Evolutionary conservation across 495 filamentous ascomycete genomes (phyloP), one percentile per base, ranked within the genome.

Genomic region (Aspergillus saccharolyticus): DNA sequence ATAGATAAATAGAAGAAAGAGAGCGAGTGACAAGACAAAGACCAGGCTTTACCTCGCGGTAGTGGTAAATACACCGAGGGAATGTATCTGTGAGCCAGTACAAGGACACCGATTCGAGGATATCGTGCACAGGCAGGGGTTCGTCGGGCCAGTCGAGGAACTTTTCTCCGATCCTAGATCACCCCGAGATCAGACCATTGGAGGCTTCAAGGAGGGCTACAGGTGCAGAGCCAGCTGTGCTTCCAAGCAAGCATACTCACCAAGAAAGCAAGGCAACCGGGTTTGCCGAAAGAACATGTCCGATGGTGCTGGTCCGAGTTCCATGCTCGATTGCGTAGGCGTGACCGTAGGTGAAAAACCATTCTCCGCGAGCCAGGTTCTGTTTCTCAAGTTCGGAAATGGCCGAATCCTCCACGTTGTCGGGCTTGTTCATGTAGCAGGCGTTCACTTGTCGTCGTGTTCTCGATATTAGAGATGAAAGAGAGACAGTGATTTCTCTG

Each of bases 71-170:
- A 2, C 75, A 70, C 5, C 79, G 72, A 8, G 81, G 75, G 47
- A 83, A 83, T 3, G 78, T 78, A 6, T 84, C 72, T 0, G 84
- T 87, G 24, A 88, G 75, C 87, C 86, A 89, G 67, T 85, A 90
- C 18, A 88, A 65, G 2, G 76, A 80, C 19, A 86, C 72, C 1
- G 73, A 67, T 25, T 80, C 76, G 4, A 88, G 73, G 30, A 90
- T 85, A 6, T 69, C 75, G 18, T 86, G 72, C 3, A 80, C 53
- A 6, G 74, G 48, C 1, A 84, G 75, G 6, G 78, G 68, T 1
- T 71, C 68, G 55, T 88, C 85, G 5, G 74, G 72, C 86, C 86
- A 89, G 44, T 80, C 78, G 18, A 87, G 58, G 61, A 83, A 82
- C 62, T 90, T 89, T 66, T 89, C 87, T 19, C 83, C 85, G 50